Conservation (phyloP, 495 filamentous ascomycete species). For the Xylaria flabelliformis region DNA sequence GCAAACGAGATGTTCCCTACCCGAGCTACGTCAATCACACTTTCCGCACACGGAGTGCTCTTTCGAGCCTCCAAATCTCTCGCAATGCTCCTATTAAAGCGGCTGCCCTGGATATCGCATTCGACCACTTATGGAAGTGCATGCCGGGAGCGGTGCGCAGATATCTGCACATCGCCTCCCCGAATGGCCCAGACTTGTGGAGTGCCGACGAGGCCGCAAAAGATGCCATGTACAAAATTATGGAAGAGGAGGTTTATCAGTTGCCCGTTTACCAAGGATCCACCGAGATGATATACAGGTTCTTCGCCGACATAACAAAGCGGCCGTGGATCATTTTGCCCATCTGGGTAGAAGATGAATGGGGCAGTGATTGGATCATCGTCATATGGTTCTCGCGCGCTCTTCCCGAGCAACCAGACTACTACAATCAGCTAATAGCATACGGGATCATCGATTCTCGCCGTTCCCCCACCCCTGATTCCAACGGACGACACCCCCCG, state of each 20-base stretch:
- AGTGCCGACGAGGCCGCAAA: neutral
- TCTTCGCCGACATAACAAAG: constrained; percentile 26
- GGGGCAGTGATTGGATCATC: constrained; percentile 33
- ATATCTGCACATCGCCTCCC: constrained; percentile 11
- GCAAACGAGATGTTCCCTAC: constrained; percentile 32
- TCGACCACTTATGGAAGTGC: constrained; percentile 32
- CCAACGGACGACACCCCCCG: neutral
- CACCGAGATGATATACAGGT: neutral
- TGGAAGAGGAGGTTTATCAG: constrained; percentile 1
- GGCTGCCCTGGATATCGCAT: constrained; percentile 32
- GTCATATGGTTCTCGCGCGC: constrained; percentile 27
- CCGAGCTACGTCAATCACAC: constrained; percentile 25
- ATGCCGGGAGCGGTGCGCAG: constrained; percentile 15
- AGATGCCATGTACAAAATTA: constrained; percentile 25
- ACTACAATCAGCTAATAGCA: neutral
- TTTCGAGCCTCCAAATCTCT: constrained; percentile 36
- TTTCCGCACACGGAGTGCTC: constrained; percentile 28
- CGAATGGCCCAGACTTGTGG: constrained; percentile 37
- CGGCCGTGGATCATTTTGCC: constrained; percentile 36
- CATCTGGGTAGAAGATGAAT: constrained; percentile 39
- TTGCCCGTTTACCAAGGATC: neutral
- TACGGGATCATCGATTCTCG: constrained; percentile 38
- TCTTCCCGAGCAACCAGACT: neutral
- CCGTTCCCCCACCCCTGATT: constrained; percentile 25
- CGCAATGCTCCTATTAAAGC: constrained; percentile 29